These are phyloP conservation scores for Copromyces sp. DNA, from an alignment of 495 filamentous ascomycete species.

Conservation along the genomic window DNA sequence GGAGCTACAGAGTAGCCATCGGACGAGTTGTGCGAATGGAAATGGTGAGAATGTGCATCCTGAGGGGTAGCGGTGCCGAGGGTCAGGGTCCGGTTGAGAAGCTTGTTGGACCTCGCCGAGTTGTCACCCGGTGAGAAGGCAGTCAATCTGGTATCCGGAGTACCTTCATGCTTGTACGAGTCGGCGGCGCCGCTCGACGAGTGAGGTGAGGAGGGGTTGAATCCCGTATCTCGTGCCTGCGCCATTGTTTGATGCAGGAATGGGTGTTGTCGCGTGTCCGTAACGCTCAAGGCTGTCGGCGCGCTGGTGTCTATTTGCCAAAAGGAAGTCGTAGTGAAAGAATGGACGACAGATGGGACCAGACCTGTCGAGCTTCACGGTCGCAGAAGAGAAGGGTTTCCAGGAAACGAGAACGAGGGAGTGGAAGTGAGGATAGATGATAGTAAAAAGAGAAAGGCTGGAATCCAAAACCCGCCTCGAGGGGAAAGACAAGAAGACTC, in stretches of 20 bases:
- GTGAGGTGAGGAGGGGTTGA: slow-evolving; percentile 44
- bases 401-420: slow-evolving; percentile 7
- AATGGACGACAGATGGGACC: neutral
- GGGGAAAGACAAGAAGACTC: neutral
- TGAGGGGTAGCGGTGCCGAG: slow-evolving; percentile 5
- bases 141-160: slow-evolving; percentile 53
- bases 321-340: neutral
- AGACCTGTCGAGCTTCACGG: neutral
- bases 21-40: slow-evolving; percentile 4
- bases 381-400: neutral
- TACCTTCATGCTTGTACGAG: slow-evolving; percentile 44
- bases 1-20: slow-evolving; percentile 8
- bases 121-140: slow-evolving; percentile 53
- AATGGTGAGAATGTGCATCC: slow-evolving; percentile 6
- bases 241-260: slow-evolving; percentile 14
- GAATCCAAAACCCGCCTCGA: neutral
- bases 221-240: slow-evolving; percentile 26
- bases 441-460: neutral
- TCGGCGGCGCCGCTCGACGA: slow-evolving; percentile 45
- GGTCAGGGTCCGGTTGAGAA: slow-evolving; percentile 15
- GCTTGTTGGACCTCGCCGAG: slow-evolving; percentile 24
- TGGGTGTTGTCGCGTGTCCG: neutral
- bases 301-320: neutral
- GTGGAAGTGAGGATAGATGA: neutral
- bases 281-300: neutral